These are phyloP conservation scores for Suillus weaverae DNA, from an alignment of 768 basidiomycete genomes.

Conservation along the genomic window DNA sequence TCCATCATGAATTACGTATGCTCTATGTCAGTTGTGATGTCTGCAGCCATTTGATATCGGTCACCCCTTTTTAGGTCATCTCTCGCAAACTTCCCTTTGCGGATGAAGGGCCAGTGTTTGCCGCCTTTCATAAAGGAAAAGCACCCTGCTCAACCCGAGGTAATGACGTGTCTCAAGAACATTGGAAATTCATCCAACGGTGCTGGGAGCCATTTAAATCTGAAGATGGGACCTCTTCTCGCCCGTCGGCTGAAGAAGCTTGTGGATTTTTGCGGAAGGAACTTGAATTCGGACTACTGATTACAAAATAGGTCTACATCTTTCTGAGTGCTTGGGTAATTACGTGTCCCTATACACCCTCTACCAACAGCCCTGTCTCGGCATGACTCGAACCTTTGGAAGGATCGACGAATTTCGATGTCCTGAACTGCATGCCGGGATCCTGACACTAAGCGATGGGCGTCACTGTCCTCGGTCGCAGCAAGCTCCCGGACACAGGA, in stretches of 20 bases:
- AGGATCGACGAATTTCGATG: no score
- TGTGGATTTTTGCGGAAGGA: background rate
- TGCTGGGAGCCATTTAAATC: background rate
- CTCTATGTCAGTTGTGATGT: no score
- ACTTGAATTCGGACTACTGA: background rate
- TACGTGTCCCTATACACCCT: no score
- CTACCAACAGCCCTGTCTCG: no score
- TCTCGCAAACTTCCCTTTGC: background rate
- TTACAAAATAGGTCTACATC: background rate
- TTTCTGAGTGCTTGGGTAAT: background rate
- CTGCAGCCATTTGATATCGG: background rate
- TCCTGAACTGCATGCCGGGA: no score
- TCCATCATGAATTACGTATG: conserved; percentile 4
- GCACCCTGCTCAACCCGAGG: background rate
- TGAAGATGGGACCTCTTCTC: background rate
- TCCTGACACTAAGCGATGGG: no score
- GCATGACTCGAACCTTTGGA: no score
- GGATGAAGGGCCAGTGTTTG: no score
- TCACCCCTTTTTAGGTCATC: background rate
- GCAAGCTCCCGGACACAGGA: no score
- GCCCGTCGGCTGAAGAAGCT: conserved; percentile 1
- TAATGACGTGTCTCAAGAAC: background rate
- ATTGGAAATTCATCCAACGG: background rate
- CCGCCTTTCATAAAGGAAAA: background rate
- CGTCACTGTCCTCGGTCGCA: no score